Evolutionary conservation across 192 early-diverging fungal species (phyloP).

Genomic region (Backusella luteola): DNA sequence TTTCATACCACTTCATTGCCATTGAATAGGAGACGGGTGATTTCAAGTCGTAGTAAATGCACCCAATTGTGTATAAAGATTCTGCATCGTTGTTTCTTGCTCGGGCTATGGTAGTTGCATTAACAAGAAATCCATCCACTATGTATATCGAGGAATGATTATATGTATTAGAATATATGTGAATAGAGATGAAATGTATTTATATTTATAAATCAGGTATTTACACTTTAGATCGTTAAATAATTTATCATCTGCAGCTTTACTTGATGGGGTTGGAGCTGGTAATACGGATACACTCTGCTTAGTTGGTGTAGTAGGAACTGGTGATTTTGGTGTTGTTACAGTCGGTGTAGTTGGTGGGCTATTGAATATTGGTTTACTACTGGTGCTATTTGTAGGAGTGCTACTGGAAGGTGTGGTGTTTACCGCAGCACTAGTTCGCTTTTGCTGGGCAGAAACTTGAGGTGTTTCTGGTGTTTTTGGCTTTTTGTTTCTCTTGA

Average conservation of each 20-base stretch:
- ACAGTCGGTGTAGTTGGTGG: neutral
- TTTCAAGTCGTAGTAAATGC: neutral
- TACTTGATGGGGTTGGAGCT: neutral
- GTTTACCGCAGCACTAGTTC: neutral
- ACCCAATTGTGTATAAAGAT: neutral
- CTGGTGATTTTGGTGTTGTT: neutral
- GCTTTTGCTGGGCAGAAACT: neutral
- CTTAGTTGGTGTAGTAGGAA: neutral
- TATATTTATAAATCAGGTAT: neutral
- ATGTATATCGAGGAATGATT: neutral
- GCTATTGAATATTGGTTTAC: neutral
- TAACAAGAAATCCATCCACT: neutral
- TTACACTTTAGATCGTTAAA: neutral
- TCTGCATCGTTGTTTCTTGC: neutral
- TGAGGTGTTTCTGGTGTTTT: neutral
- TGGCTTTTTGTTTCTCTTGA: neutral
- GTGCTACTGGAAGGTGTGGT: neutral
- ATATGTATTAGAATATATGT: neutral
- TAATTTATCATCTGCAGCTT: neutral
- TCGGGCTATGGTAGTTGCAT: neutral
- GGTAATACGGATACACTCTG: neutral
- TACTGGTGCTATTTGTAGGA: neutral
- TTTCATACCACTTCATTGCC: slow-evolving; percentile 56
- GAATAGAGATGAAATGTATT: neutral
- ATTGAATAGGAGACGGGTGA: neutral